Conservation (phyloP, 1,284 basidiomycete species). For the Filobasidium uniguttulatum region DNA sequence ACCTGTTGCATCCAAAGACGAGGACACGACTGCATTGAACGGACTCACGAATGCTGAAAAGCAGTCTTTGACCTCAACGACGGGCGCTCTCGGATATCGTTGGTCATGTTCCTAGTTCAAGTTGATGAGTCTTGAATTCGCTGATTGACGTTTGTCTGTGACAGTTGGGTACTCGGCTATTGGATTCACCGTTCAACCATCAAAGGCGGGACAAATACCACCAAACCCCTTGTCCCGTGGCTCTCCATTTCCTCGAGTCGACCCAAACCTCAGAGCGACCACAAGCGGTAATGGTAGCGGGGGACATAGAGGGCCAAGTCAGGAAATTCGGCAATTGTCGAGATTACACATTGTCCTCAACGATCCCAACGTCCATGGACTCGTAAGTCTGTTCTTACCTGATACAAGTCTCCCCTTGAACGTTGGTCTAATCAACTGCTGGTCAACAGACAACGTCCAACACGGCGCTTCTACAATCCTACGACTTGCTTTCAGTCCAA, state of each 20-base stretch:
- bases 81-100: conserved; percentile 31
- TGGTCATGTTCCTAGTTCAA: conserved; percentile 7
- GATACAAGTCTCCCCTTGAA: neutral
- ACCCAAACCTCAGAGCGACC: conserved; percentile 19
- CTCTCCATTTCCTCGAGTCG: conserved; percentile 28
- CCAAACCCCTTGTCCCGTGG: conserved; percentile 24
- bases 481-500: conserved; percentile 31
- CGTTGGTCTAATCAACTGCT: neutral
- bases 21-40: conserved; percentile 23
- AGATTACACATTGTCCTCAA: conserved; percentile 32
- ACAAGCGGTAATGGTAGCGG: neutral
- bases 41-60: conserved; percentile 23
- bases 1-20: neutral
- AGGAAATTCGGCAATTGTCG: conserved; percentile 27
- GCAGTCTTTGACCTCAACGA: conserved; percentile 21
- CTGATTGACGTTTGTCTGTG: neutral
- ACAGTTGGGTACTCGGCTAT: conserved; percentile 34
- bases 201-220: conserved; percentile 19
- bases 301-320: neutral
- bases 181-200: conserved; percentile 24
- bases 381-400: conserved; percentile 20
- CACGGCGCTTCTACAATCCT: conserved; percentile 22
- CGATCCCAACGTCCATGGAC: conserved; percentile 28
- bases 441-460: conserved; percentile 27
- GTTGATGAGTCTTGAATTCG: neutral